Base-by-base conservation (phyloP, 1,139 yeast genomes). In the Diutina ranongensis region DNA sequence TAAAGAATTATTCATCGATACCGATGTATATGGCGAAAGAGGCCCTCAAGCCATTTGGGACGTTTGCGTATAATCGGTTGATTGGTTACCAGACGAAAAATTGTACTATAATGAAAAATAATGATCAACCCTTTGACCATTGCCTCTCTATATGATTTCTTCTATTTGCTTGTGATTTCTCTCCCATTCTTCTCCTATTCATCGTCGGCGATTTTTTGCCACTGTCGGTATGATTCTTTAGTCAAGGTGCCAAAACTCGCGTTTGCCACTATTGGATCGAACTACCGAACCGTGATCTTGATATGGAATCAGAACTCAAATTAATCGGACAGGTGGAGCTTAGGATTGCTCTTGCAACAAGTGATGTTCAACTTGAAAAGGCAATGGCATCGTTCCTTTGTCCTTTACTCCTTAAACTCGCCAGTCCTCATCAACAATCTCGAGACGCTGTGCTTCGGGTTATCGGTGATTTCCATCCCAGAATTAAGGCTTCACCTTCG, bases 241-340 rank as follows among this genome's bases (percentile, higher is more conserved):
- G 10, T 7, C 10, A 25, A 10, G 9, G 28, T 10, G 9, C 9
- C 10, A 7, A 5, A 7, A 5, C 10, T 25, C 28, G 28, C 28
- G 28, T 25, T 25, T 25, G 28, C 28, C 28, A 25, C 28, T 10
- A 7, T 10, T 25, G 28, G 28, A 7, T 7, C 5, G 28, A 7
- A 25, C 28, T 25, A 10, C 28, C 28, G 9, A 7, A 25, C 28
- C 10, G 5, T 25, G 28, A 21, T n/a, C 7, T 12, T 3, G 18
- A 5, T n/a, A 35, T 35, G 40, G 42, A 40, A 10, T 25, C 16
- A 5, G 92, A 83, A 56, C 62, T 78, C 48, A 67, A 74, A 2
- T 64, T 83, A 49, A 71, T 84, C 41, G 78, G 78, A 57, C 81
- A 78, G 56, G 97, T 87, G 1, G 98, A 92, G 62, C 74, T 92